phyloP scores from a whole-genome alignment of 345 rosid species.

The Leavenworthia alabamica region DNA sequence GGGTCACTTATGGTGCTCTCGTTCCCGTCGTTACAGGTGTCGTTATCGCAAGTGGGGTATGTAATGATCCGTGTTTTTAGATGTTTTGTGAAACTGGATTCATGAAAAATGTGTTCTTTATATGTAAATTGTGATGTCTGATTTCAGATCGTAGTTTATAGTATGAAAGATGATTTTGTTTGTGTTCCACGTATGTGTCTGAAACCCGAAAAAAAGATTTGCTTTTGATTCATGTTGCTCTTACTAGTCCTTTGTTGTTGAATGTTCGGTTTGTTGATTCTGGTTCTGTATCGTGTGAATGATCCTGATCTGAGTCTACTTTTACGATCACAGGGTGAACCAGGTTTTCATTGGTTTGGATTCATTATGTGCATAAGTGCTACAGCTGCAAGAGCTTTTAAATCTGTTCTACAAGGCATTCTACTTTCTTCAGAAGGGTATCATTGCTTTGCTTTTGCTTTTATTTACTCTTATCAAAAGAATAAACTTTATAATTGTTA shows the following conservation, averaged over 20 bases:
- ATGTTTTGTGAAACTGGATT: no score
- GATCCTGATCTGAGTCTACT: background rate
- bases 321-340: constrained; percentile 70
- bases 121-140: no score
- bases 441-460: constrained; percentile 4
- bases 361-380: constrained; percentile 94
- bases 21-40: constrained; percentile 88
- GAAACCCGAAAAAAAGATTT: background rate
- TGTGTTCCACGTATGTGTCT: no score
- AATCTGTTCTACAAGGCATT: constrained; percentile 91
- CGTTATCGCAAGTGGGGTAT: constrained; percentile 91
- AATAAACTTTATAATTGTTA: no score
- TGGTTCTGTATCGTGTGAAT: background rate
- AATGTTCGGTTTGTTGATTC: background rate
- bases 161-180: no score
- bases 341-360: constrained; percentile 86
- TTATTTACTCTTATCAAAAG: no score
- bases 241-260: background rate
- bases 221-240: background rate
- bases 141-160: no score
- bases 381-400: constrained; percentile 92
- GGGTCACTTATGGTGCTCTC: constrained; percentile 79
- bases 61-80: no score
- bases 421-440: constrained; percentile 92
- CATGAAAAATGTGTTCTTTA: no score